Percentiles rank a stretch among this genome's conserved stretches.
Conservation (phyloP, 1,284 basidiomycete species). For the Marasmius sp. region DNA sequence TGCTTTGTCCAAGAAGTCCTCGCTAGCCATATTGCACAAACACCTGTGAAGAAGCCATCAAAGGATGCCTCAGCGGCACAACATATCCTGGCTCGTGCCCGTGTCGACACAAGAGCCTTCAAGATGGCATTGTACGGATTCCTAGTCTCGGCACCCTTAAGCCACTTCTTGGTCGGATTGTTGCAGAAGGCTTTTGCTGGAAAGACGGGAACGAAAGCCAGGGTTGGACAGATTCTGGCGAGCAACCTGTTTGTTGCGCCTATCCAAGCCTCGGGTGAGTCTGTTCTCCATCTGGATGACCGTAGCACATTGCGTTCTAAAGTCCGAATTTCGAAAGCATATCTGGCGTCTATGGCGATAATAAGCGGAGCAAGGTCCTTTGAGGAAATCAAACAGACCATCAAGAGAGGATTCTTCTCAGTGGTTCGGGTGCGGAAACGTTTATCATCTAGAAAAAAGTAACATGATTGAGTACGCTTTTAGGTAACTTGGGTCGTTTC, state of each 20-base stretch:
- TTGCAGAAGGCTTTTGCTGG: constrained; percentile 80
- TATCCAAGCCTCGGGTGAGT: constrained; percentile 70
- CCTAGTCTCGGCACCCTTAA: constrained; percentile 81
- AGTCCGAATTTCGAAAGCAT: constrained; percentile 35
- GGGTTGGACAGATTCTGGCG: constrained; percentile 74
- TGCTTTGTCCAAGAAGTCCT: constrained; percentile 83
- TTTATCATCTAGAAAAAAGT: neutral
- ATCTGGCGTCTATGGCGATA: constrained; percentile 79
- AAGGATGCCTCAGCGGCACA: constrained; percentile 55
- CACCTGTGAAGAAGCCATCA: constrained; percentile 48
- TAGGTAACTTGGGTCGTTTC: constrained; percentile 75
- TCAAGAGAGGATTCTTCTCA: constrained; percentile 74
- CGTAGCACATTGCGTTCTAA: neutral
- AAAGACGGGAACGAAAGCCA: constrained; percentile 66
- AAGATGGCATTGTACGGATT: constrained; percentile 88
- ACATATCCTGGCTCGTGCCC: constrained; percentile 53
- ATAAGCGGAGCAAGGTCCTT: constrained; percentile 79
- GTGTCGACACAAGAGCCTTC: constrained; percentile 63
- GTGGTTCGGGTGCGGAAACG: constrained; percentile 62
- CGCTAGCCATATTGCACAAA: constrained; percentile 66
- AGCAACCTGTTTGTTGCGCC: constrained; percentile 81
- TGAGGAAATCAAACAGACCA: constrained; percentile 67
- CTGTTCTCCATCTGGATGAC: neutral
- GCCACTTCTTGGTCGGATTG: constrained; percentile 70
- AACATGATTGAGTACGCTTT: neutral